Evolutionary conservation across 2,329 filamentous ascomycete genomes (phyloP).

Genomic region (Aspergillus oerlinghausenensis): DNA sequence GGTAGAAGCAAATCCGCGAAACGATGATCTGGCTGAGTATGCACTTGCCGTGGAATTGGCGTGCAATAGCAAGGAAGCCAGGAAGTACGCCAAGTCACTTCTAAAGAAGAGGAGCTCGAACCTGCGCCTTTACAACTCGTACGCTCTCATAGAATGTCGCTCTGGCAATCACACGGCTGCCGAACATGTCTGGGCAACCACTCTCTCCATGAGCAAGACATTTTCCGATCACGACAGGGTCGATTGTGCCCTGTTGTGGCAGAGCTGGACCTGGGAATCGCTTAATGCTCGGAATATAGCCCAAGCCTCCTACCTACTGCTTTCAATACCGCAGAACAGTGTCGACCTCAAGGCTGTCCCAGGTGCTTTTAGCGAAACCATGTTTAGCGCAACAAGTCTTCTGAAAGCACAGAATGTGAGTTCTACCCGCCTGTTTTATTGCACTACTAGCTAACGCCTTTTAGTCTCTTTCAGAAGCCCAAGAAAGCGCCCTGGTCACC

Average conservation of each 20-base stretch:
- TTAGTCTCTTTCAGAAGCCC: constrained; percentile 51
- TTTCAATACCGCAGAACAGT: constrained; percentile 35
- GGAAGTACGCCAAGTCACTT: constrained; percentile 67
- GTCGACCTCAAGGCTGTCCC: constrained; percentile 29
- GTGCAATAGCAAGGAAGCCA: constrained; percentile 52
- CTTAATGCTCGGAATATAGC: constrained; percentile 43
- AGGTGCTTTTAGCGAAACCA: constrained; percentile 9
- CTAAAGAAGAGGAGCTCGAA: constrained; percentile 65
- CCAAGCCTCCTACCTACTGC: constrained; percentile 36
- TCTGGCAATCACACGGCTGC: constrained; percentile 56
- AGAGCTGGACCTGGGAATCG: constrained; percentile 65
- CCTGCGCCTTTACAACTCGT: constrained; percentile 70
- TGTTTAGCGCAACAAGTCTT: constrained; percentile 29
- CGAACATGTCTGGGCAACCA: constrained; percentile 61
- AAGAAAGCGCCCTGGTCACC: constrained; percentile 54
- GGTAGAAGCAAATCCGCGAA: constrained; percentile 37
- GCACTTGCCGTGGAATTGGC: constrained; percentile 62
- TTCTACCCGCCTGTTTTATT: constrained; percentile 2
- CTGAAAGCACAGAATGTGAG: constrained; percentile 40
- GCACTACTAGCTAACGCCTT: constrained; percentile 45
- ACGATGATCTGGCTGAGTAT: constrained; percentile 61
- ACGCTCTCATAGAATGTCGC: constrained; percentile 65
- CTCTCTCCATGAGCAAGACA: constrained; percentile 54
- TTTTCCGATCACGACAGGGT: constrained; percentile 32
- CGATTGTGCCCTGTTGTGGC: constrained; percentile 49